Base-by-base conservation (phyloP, 2,329 filamentous ascomycete species). In the Fusarium odoratissimum region DNA sequence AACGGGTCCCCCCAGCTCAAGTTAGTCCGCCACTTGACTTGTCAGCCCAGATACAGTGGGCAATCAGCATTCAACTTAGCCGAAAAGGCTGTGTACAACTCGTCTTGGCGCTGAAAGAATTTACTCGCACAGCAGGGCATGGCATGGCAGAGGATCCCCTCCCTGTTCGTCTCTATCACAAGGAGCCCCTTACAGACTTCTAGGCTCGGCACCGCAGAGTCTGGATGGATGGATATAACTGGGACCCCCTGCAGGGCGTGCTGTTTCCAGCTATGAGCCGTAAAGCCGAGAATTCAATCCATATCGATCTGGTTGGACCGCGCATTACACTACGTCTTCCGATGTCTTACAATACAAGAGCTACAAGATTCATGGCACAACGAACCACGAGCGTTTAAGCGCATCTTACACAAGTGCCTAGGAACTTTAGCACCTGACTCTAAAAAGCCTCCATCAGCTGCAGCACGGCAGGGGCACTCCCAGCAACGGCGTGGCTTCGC, bases 391-490 rank as follows among this genome's bases (percentile, higher is more conserved):
- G 49, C 58, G 51, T 70, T 51, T 44, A 72, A 72, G 49, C 61
- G 58, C 64, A 35, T 46, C 56, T 56, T 48, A 40, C 35, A 41
- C 35, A 35, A 42, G 23, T n/a, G 46, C 37, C 45, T 12, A 31
- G 13, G 40, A 52, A 60, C 33, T 46, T 61, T 60, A 58, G 45
- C 48, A 45, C 40, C 46, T 23, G 49, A 49, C 25, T 25, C 48
- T 40, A 23, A 58, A 37, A 57, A 30, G 56, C 57, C 56, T 56
- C 55, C 21, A 23, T 41, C 46, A 30, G 42, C 42, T 45, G 33
- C 57, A 35, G 64, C 60, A 70, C 69, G 60, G 66, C 56, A 70
- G 62, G 70, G 70, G 70, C 67, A 52, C 58, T 54, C 60, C 46
- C 59, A 69, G 60, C 45, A 70, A 70, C 68, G 64, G 60, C 60